Base-by-base conservation (phyloP, 192 early-diverging fungal genomes). In the Podila verticillata region DNA sequence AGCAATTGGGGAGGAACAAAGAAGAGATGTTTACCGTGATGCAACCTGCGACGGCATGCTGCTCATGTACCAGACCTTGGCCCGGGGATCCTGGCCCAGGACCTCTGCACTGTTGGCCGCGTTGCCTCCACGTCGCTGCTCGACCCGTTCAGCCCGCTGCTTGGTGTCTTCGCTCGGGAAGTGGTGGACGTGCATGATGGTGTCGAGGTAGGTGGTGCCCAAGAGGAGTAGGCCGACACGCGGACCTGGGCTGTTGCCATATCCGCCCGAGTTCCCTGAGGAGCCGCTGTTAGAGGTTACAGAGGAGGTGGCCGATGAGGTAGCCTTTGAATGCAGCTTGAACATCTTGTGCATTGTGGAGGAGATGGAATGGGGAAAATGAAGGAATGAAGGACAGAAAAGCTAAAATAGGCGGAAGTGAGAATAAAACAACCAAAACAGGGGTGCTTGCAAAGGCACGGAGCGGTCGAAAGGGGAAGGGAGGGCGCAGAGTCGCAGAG, bases 81-180 rank as follows among this genome's bases (percentile, higher is more conserved):
- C 57, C 3, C 57, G 47, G 6, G 84, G 83, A 44, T 86, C 84
- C 58, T 92, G 91, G 34, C 83, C 75, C 13, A 92, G 71, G 7
- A 91, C 84, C 31, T 83, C 80, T 20, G 89, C 82, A 8, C 87
- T 86, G 51, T 92, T 92, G 31, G 84, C 83, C 28, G 84, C 81
- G 54, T 92, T 92, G 20, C 91, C 91, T 30, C 91, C 91, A 24
- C 88, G 83, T n/a, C 91, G 82, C 57, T 87, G 82, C 57, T 92
- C 88, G n/a, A 89, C 83, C 34, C 69, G 13, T 32, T 85, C 68
- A 34, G 90, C 88, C n/a, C 88, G 57, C 20, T 85, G 68, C 71
- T 92, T 92, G 9, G 84, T 75, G 59, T 91, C 91, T 72, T 92
- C 90, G 29, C 59, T 49, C 2, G 91, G 91, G 63, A 86, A 91